Conservation (phyloP, 129 eudicot species). For the Centella asiatica region DNA sequence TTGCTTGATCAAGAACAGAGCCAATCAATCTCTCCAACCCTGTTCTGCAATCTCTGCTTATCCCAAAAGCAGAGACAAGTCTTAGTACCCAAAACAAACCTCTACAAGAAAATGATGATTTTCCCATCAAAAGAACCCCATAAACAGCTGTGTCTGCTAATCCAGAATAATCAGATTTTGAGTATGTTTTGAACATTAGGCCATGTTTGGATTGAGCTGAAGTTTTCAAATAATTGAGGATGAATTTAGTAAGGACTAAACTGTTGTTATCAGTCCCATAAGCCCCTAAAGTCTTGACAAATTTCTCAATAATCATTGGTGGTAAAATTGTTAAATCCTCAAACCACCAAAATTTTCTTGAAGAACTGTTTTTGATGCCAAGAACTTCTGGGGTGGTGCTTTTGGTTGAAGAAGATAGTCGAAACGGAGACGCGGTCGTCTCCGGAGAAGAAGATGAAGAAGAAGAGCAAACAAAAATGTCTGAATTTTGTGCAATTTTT, state of each 20-base stretch:
- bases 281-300: conserved; percentile 49
- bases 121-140: conserved; percentile 61
- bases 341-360: conserved; percentile 64
- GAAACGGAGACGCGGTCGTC: conserved; percentile 11
- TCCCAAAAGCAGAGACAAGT: conserved; percentile 53
- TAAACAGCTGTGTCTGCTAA: conserved; percentile 68
- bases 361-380: conserved; percentile 14
- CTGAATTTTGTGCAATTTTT: conserved; percentile 63
- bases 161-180: conserved; percentile 39
- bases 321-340: conserved; percentile 58
- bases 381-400: conserved; percentile 14
- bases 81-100: conserved; percentile 68
- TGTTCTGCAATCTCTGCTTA: conserved; percentile 37
- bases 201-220: conserved; percentile 20
- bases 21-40: conserved; percentile 72
- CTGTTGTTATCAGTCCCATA: conserved; percentile 61
- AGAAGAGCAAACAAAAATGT: conserved; percentile 33
- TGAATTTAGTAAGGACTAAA: conserved; percentile 62
- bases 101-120: conserved; percentile 67
- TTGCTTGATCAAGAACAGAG: conserved; percentile 73
- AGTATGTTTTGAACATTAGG: background rate
- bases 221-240: conserved; percentile 65
- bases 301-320: conserved; percentile 44
- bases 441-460: conserved; percentile 64
- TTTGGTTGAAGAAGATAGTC: conserved; percentile 12